phyloP scores from a whole-genome alignment of 805 yeast species.

The Ogataea paradorogensis region DNA sequence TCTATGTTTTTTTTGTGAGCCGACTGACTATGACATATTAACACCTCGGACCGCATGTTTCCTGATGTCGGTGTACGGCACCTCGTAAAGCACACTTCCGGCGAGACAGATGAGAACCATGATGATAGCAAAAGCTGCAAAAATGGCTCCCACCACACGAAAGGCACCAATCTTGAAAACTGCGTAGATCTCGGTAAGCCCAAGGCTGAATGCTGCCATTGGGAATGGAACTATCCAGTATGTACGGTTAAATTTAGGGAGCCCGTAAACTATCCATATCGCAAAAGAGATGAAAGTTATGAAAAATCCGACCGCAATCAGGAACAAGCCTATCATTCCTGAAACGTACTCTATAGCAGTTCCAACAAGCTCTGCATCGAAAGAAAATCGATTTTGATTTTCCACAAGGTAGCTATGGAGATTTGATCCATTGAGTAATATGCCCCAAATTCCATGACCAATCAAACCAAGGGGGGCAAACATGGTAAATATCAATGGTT shows the following conservation, averaged over 20 bases:
- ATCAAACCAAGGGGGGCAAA: conserved; percentile 77
- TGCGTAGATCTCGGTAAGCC: conserved; percentile 48
- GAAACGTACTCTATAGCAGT: conserved; percentile 10
- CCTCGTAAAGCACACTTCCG: conserved; percentile 32
- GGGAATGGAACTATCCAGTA: conserved; percentile 90
- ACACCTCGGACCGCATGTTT: conserved; percentile 6
- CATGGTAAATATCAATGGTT: conserved; percentile 51
- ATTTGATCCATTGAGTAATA: conserved; percentile 38
- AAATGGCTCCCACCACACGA: conserved; percentile 58
- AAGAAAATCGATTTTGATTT: background rate
- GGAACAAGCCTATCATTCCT: conserved; percentile 14
- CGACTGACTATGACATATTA: background rate
- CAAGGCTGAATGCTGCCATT: conserved; percentile 69
- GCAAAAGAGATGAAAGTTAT: conserved; percentile 44
- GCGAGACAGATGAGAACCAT: conserved; percentile 39
- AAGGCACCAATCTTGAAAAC: conserved; percentile 50
- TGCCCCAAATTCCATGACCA: conserved; percentile 80
- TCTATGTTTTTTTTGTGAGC: background rate
- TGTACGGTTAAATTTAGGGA: conserved; percentile 39
- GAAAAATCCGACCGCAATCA: conserved; percentile 24
- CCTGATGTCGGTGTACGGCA: conserved; percentile 23
- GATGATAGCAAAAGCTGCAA: conserved; percentile 50
- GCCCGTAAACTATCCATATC: conserved; percentile 31
- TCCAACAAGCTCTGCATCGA: conserved; percentile 12
- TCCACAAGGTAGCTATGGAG: conserved; percentile 12